Evolutionary conservation across 2,329 filamentous ascomycete genomes (phyloP), one percentile per base, ranked within the genome.

Genomic region (Colletotrichum sp.): DNA sequence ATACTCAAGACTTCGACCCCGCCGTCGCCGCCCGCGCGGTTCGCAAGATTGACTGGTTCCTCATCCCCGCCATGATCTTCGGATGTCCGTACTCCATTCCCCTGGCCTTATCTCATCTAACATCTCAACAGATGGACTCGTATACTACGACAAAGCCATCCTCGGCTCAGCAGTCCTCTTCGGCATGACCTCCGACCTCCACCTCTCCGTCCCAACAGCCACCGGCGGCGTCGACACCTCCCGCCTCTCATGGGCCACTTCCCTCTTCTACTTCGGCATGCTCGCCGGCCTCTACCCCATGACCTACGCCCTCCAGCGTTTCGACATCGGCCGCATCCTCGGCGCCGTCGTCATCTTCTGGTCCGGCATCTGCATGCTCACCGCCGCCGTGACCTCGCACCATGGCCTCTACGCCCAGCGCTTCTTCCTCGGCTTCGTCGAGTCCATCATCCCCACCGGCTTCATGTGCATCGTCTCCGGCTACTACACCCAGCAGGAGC

Each of bases 221-320:
- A 90, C 89, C 0, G 73, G 69, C 57, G 73, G 18, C 69, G 90
- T 89, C 18, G 90, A 94, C 80, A 95, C 94, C 0, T 89, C 90
- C 0, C 90, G 94, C 13, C 89, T 96, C 32, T 93, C 90, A 78
- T 96, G 94, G 94, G 94, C 94, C 4, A 95, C 94, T 0, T 95
- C 93, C 0, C 88, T 95, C 80, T 95, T 96, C 86, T 96, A 95
- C 86, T 95, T 96, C 79, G 94, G 94, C 49, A 94, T 95, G 93
- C 88, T 96, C 3, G 92, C 90, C 1, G 94, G 94, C 0, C 86
- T 94, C 5, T 95, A 95, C 77, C 94, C 94, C 3, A 92, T 95
- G 90, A 93, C 93, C 0, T 95, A 94, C 76, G 86, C 90, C 1
- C 86, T 95, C 2, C 94, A 96, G 82, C 90, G 91, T 24, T 94